A percentile compares a stretch with the other conserved stretches of the same genome.
Evolutionary conservation across 768 basidiomycete species (phyloP).

Genomic region (Lyophyllum decastes): DNA sequence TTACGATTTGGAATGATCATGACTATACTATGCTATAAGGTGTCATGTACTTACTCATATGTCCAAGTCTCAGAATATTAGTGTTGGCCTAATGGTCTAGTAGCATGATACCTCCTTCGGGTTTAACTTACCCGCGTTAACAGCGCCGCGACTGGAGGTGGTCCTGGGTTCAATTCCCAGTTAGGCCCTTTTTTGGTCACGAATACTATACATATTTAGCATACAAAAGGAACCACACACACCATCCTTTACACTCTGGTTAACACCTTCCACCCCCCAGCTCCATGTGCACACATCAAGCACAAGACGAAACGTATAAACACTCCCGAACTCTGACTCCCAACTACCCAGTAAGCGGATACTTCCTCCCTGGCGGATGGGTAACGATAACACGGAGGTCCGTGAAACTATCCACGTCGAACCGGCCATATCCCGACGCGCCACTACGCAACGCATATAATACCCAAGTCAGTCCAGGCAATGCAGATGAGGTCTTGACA

Average conservation of each 20-base stretch:
- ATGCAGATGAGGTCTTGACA: too few relatives aligned
- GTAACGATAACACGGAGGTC: slow-evolving; percentile 43
- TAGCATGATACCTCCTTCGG: slow-evolving; percentile 26
- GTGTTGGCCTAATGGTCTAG: slow-evolving; percentile 26
- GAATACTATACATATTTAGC: too few relatives aligned
- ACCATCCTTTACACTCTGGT: too few relatives aligned
- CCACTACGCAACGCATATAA: slow-evolving; percentile 27
- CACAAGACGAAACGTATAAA: too few relatives aligned
- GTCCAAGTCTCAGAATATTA: background rate
- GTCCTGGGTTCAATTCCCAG: slow-evolving; percentile 32
- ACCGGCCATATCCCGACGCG: slow-evolving; percentile 52
- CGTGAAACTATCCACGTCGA: slow-evolving; percentile 52
- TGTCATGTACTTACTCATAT: too few relatives aligned
- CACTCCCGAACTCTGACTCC: too few relatives aligned
- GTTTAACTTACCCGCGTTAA: background rate
- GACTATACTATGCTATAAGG: too few relatives aligned
- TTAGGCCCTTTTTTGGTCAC: slow-evolving; percentile 24
- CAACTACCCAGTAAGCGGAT: slow-evolving; percentile 11
- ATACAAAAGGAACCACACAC: too few relatives aligned
- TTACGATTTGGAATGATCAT: too few relatives aligned
- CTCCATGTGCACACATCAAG: too few relatives aligned
- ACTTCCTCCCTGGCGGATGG: slow-evolving; percentile 35
- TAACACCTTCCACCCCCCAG: too few relatives aligned
- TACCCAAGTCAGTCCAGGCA: background rate
- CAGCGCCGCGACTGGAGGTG: slow-evolving; percentile 17